phyloP scores from a whole-genome alignment of 495 filamentous ascomycete species.

The Aspergillus mulundensis region DNA sequence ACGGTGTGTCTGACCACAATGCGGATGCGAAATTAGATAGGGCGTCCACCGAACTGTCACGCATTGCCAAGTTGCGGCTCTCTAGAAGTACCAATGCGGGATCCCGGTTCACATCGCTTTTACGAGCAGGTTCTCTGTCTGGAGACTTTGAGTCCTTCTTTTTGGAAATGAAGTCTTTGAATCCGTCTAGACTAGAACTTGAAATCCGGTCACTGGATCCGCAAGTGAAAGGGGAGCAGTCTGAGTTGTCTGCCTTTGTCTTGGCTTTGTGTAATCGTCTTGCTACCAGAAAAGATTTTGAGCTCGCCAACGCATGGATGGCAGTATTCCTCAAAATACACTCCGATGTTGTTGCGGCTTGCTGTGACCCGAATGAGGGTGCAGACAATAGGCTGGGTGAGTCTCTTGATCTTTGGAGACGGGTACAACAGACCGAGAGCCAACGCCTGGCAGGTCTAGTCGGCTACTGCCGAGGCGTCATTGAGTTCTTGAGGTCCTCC shows the following conservation, averaged over 20 bases:
- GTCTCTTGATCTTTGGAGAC: conserved; percentile 60
- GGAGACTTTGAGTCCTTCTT: conserved; percentile 56
- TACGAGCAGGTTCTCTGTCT: conserved; percentile 38
- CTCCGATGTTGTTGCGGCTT: conserved; percentile 50
- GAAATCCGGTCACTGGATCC: conserved; percentile 76
- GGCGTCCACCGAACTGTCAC: conserved; percentile 15
- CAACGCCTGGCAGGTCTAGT: conserved; percentile 70
- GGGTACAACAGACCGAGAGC: conserved; percentile 61
- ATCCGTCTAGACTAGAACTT: conserved; percentile 78
- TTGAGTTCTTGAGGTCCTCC: conserved; percentile 76
- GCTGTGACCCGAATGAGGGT: conserved; percentile 40
- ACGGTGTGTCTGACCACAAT: conserved; percentile 24
- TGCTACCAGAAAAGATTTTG: conserved; percentile 69
- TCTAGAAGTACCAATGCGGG: conserved; percentile 32
- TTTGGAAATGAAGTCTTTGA: conserved; percentile 69
- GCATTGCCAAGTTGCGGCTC: conserved; percentile 14
- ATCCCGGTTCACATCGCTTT: conserved; percentile 54
- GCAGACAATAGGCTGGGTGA: conserved; percentile 40
- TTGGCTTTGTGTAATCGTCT: conserved; percentile 67
- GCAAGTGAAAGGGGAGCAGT: conserved; percentile 35
- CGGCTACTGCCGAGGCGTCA: conserved; percentile 82
- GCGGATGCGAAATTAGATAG: conserved; percentile 25
- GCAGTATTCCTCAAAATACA: conserved; percentile 81
- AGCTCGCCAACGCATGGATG: conserved; percentile 96
- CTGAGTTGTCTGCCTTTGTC: conserved; percentile 68